phyloP scores from a whole-genome alignment of 2,329 filamentous ascomycete genomes.

The Ophiosphaerella herpotricha region DNA sequence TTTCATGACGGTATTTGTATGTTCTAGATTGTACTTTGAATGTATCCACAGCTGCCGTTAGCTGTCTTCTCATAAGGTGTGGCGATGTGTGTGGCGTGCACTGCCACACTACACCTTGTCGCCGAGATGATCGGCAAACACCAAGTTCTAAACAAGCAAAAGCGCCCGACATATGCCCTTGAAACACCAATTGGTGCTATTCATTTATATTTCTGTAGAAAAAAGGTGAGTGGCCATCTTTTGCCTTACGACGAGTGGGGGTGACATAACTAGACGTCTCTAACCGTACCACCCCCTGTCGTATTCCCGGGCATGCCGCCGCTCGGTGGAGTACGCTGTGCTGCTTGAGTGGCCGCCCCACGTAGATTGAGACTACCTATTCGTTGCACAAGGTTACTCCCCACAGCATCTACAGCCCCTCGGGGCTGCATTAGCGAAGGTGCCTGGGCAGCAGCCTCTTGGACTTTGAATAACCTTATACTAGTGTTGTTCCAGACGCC shows the following conservation, averaged over 20 bases:
- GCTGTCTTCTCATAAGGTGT: constrained; percentile 8
- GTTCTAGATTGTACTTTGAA: constrained; percentile 14
- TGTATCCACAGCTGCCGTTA: constrained; percentile 11
- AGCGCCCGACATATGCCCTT: constrained; percentile 14
- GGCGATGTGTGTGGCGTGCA: constrained; percentile 14
- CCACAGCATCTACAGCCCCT: constrained; percentile 90
- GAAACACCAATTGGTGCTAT: constrained; percentile 34
- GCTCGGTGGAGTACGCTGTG: constrained; percentile 18
- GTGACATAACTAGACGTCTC: constrained; percentile 38
- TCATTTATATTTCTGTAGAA: neutral
- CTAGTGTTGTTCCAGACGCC: constrained; percentile 93
- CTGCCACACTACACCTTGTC: neutral
- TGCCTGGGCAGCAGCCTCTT: constrained; percentile 78
- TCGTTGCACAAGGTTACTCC: constrained; percentile 83
- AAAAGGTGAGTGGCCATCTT: constrained; percentile 16
- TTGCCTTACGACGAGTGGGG: constrained; percentile 7
- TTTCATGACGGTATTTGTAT: constrained; percentile 10
- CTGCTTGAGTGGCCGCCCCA: constrained; percentile 29
- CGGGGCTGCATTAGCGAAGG: constrained; percentile 83
- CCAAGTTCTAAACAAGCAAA: constrained; percentile 15
- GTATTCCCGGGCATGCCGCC: constrained; percentile 28
- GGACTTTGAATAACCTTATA: constrained; percentile 87
- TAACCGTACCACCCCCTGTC: constrained; percentile 26
- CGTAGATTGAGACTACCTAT: constrained; percentile 81
- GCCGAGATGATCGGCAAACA: constrained; percentile 24